Evolutionary conservation across 495 filamentous ascomycete genomes (phyloP).

Genomic region (Penicillium atrosanguineum): DNA sequence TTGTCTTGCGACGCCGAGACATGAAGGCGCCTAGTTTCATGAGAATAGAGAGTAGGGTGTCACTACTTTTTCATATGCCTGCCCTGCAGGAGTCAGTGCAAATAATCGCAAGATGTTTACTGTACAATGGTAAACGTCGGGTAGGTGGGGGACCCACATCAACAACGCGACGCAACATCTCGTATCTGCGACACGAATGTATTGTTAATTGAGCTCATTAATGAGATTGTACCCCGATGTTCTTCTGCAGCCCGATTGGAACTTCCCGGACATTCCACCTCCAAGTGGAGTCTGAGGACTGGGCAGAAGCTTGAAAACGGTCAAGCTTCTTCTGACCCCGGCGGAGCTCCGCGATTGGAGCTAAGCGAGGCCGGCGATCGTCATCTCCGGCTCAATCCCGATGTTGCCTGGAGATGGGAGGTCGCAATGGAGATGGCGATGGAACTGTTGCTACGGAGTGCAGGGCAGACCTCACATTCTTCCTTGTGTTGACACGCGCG

Average conservation of each 20-base stretch:
- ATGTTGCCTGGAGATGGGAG: neutral
- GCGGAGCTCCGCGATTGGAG: neutral
- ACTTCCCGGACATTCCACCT: neutral
- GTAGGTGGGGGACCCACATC: neutral
- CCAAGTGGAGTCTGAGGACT: neutral
- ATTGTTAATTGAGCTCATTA: neutral
- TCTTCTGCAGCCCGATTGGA: neutral
- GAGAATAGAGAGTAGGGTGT: no score
- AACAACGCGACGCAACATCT: neutral
- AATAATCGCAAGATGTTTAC: neutral
- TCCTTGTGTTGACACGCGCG: neutral
- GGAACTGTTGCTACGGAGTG: neutral
- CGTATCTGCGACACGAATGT: neutral
- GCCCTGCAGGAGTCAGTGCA: neutral
- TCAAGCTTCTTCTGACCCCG: neutral
- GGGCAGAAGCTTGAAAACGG: neutral
- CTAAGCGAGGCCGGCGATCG: neutral
- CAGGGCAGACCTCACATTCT: no score
- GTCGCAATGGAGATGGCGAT: neutral
- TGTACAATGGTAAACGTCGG: neutral
- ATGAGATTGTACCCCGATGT: neutral
- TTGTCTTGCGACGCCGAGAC: no score
- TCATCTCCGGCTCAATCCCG: neutral
- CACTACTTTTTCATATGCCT: no score
- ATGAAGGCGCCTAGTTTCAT: no score